Base-by-base conservation (phyloP, 768 basidiomycete genomes). In the Paxillus involutus region DNA sequence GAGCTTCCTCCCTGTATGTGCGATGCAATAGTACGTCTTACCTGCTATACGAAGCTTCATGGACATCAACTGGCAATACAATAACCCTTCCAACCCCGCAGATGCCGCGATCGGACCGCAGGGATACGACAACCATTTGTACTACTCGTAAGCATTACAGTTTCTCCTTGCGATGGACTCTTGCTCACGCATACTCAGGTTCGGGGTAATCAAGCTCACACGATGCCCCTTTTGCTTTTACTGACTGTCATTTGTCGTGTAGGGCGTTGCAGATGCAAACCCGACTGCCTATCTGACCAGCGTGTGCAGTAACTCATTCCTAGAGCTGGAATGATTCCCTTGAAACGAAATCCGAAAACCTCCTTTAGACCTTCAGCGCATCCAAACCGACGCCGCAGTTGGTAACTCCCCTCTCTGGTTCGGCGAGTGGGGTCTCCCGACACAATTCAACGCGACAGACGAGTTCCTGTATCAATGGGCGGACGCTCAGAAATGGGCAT, bases 41-140 rank as follows among this genome's bases (percentile, higher is more conserved):
- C 26, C 42, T 19, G 4, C 44, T 17, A 7, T n/a, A 4, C 26
- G 6, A 58, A 91, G 89, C 59, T 90, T 90, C 65, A 91, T 91
- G 88, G 88, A 92, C 59, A 63, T 88, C 44, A 83, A 81, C 55
- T 92, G 90, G 90, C 90, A 92, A 62, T 68, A 75, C 65, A 77
- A 85, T 61, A 77, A 81, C 67, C 86, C 83, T 16, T 12, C 86
- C 6, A 92, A 92, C 63, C 90, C 90, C 13, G 82, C 84, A 7
- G 75, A 82, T 47, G 88, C 85, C 24, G 77, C 78, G 5, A 77
- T 79, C 41, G 90, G 90, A 1, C 86, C 88, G 12, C 86, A 88
- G 60, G 73, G 71, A 24, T 92, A 91, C 59, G 90, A 92, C 60
- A 87, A 89, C 50, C 90, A 91, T 68, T 64, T 92, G 14, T 92